Percentiles rank a stretch among this genome's conserved stretches.
Conservation (phyloP, 129 eudicot species). For the Mikania micrantha region DNA sequence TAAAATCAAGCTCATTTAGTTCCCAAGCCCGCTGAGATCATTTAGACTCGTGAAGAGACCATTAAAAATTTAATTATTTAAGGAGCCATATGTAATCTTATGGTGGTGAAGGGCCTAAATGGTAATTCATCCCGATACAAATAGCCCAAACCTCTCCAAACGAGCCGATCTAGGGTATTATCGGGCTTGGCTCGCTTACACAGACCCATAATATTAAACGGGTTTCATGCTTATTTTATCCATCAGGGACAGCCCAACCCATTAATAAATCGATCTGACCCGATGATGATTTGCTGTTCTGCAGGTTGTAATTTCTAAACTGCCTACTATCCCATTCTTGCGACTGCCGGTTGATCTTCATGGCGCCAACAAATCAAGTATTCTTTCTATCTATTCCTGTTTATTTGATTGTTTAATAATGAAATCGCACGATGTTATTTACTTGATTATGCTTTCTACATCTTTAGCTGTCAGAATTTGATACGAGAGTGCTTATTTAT, state of each 20-base stretch:
- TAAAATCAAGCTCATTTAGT: too few relatives aligned
- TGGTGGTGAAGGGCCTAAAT: too few relatives aligned
- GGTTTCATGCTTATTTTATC: too few relatives aligned
- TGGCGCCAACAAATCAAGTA: slow-evolving; percentile 38
- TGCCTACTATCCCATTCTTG: not conserved
- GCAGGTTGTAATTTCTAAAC: not conserved
- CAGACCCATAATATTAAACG: too few relatives aligned
- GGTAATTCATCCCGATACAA: too few relatives aligned
- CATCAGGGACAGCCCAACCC: not conserved
- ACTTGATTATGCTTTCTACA: slow-evolving; percentile 1
- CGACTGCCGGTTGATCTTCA: slow-evolving; percentile 15
- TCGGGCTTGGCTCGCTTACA: too few relatives aligned
- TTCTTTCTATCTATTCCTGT: not conserved
- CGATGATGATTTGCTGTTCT: slow-evolving; percentile 8
- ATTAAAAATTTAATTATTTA: too few relatives aligned
- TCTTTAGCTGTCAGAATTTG: not conserved
- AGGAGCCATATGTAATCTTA: too few relatives aligned
- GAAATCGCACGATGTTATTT: not conserved
- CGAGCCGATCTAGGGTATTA: too few relatives aligned
- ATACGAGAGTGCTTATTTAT: not conserved
- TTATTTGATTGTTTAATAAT: not conserved
- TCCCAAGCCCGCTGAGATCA: too few relatives aligned
- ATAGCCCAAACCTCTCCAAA: too few relatives aligned
- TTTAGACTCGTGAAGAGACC: too few relatives aligned
- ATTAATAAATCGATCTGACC: not conserved